Base-by-base conservation (phyloP, 1,284 basidiomycete species). In the Ceratobasidium sp. region DNA sequence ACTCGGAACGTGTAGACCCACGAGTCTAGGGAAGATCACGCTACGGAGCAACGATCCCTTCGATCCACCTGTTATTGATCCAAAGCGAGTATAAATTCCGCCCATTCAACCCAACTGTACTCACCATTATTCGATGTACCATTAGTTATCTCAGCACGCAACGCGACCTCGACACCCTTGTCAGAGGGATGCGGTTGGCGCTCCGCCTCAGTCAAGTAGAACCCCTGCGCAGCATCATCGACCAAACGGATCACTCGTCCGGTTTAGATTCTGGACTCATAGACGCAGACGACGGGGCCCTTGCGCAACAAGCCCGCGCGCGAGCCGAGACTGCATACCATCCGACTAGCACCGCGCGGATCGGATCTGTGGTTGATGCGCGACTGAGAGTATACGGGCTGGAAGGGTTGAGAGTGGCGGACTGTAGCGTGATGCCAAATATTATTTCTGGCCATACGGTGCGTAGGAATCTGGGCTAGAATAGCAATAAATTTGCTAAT, bases 361-460 rank as follows among this genome's bases (percentile, higher is more conserved):
- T 90, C 86, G 85, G 83, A 1, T 83, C 84, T 12, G 84, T 84
- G 21, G 83, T 85, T 8, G 81, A 84, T 73, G 78, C 80, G 3
- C 77, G 78, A 7, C 75, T 85, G 61, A 78, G 79, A 69, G 83
- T 85, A 70, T 77, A 83, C 53, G 78, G 82, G 0, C 74, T 83
- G n/a, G 74, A 75, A 71, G 78, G 79, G 18, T 79, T 88, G 76
- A 80, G 87, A 48, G 83, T 90, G 23, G 87, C 82, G 63, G 89
- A 91, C 77, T 70, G 63, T 9, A 72, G 87, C 86, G 63, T 86
- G 84, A 88, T 86, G 76, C 86, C 88, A 18, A 83, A 80, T 63
- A 83, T 88, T 72, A 81, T 86, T 9, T 84, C 86, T 48, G 87
- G 87, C 25, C 88, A 90, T 77, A 88, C 87, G 74, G 88, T 87